Base-by-base conservation (phyloP, 148 eudicot species). In the Silene conica region DNA sequence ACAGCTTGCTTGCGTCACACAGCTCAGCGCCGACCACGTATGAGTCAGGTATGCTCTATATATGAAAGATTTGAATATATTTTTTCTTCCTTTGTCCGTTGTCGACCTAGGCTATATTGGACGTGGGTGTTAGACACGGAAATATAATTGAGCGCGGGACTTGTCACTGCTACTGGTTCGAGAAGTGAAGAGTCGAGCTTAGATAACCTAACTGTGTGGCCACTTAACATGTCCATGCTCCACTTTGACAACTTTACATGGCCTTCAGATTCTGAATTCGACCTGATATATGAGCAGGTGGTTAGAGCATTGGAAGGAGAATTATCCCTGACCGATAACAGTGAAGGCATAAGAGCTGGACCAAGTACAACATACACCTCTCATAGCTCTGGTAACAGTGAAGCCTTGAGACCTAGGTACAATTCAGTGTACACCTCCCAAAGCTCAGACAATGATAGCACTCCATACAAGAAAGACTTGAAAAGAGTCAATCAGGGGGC, bases 1-100 rank as follows among this genome's bases (percentile, higher is more conserved):
- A 96, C 98, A 81, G 90, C 98, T 67, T 89, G 87, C 81, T 96
- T 91, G 46, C 94, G 97, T 34, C 98, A 93, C 76, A 89, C 96
- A 63, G 88, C 94, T 50, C 83, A 86, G 46, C 94, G 96, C 34
- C 79, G 98, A 28, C 98, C 98, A 12, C 77, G 92, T 50, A 84
- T 93, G 96, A 91, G 98, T 86, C 98, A 93, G 91, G 97, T 92
- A 86, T 50, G 43, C 9, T 38, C 41, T 34, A 34, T 34, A 1
- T 34, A 34, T 5, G 41, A 34, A 34, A 34, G 41, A 28, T 28
- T 28, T 28, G 31, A 3, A 28, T 28, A 3, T 3, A 28, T 28
- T 28, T 28, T 28, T 28, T 28, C 34, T 31, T 31, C 34, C 34
- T 31, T 31, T 31, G 28, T 31, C 5, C 5, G 34, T 31, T 31